Conservation (phyloP, 1,284 basidiomycete genomes). For the Meira nashicola region DNA sequence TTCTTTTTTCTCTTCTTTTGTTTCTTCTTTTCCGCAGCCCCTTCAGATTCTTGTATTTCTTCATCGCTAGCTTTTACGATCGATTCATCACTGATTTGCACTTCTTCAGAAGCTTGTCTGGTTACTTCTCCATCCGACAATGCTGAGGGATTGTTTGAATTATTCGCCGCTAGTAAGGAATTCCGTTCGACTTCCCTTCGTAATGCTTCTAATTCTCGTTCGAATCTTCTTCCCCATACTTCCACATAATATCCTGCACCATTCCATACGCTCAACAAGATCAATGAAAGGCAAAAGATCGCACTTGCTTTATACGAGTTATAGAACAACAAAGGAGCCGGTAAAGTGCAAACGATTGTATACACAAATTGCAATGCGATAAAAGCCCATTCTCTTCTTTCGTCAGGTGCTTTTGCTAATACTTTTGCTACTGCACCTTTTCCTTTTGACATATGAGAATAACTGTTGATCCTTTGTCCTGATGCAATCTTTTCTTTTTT, state of each 20-base stretch:
- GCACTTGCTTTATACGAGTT: slow-evolving; percentile 70
- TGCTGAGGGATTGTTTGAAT: too few species aligned
- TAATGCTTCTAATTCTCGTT: slow-evolving; percentile 7
- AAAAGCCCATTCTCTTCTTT: slow-evolving; percentile 28
- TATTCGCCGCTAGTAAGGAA: too few species aligned
- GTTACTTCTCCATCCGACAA: too few species aligned
- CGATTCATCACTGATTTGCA: neutral
- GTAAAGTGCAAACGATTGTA: slow-evolving; percentile 72
- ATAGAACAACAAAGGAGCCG: slow-evolving; percentile 75
- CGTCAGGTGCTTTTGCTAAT: slow-evolving; percentile 28
- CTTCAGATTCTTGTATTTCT: neutral
- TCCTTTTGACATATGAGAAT: slow-evolving; percentile 35
- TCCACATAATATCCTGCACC: slow-evolving; percentile 10
- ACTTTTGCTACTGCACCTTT: slow-evolving; percentile 40
- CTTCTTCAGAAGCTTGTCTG: neutral
- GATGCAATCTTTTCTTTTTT: slow-evolving; percentile 29
- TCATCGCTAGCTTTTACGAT: slow-evolving; percentile 6
- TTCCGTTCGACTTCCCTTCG: slow-evolving; percentile 7
- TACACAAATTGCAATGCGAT: slow-evolving; percentile 62
- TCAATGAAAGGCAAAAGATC: slow-evolving; percentile 57
- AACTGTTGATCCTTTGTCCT: slow-evolving; percentile 38
- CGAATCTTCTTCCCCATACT: neutral
- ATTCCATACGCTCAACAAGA: slow-evolving; percentile 5
- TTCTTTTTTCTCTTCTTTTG: neutral
- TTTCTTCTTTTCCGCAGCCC: neutral